Conservation (phyloP, 176 grass and related monocot species). For the Rhynchospora pubera region DNA sequence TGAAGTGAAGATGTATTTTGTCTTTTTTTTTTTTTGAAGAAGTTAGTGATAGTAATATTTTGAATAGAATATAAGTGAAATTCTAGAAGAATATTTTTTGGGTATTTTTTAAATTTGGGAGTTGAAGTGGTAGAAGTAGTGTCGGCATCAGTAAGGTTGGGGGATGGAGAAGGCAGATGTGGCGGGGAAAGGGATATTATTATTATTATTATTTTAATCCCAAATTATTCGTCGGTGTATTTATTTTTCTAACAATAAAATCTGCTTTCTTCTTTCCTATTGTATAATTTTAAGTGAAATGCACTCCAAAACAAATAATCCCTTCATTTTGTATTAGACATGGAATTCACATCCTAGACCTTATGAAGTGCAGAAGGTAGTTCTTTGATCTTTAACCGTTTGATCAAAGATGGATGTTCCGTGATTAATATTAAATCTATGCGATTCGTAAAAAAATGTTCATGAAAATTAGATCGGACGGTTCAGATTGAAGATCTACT, state of each 20-base stretch:
- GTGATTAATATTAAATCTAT: no score
- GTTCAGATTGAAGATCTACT: no score
- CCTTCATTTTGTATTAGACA: neutral
- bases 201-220: neutral
- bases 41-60: no score
- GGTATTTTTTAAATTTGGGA: neutral
- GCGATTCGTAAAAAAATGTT: no score
- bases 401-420: no score
- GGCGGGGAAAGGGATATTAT: neutral
- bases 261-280: neutral
- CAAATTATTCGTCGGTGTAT: slow-evolving; percentile 11
- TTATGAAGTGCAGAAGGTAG: no score
- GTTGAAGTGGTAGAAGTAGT: neutral
- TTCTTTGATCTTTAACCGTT: no score
- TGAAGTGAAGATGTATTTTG: neutral
- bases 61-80: neutral
- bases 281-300: neutral
- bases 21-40: neutral
- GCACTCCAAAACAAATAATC: neutral
- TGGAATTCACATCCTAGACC: no score
- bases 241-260: slow-evolving; percentile 8
- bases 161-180: neutral
- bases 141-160: neutral
- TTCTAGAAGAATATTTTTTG: neutral
- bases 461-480: no score